Base-by-base conservation (phyloP, 495 filamentous ascomycete species). In the Lepidopterella palustris region DNA sequence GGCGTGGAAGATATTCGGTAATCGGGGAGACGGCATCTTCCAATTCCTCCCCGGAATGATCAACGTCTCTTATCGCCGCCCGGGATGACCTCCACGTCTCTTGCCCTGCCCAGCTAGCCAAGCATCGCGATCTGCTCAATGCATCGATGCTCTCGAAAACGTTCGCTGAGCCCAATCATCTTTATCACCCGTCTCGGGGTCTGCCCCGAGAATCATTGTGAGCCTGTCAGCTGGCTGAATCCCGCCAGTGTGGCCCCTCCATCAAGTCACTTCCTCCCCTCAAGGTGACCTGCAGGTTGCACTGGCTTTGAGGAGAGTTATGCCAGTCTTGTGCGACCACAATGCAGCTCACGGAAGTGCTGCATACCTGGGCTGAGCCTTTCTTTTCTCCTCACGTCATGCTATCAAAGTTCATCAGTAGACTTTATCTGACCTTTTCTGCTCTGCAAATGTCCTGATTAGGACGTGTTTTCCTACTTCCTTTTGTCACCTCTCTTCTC, bases 391-490 rank as follows among this genome's bases (percentile, higher is more conserved):
- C 10, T 42, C 35, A 42, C 35, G 2, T 42, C 9, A 15, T 3
- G 10, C 13, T 18, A 42, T 11, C 35, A 3, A 11, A 2, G 13
- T 18, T 4, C 13, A 42, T 11, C 9, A 42, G 18, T 11, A 3
- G 13, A 42, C 18, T 11, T 13, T 13, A 42, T 42, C 35, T 3
- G 13, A 13, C 10, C 9, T 15, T 15, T 42, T 10, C 9, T 20
- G 8, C 18, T 50, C 21, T 50, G 10, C 47, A 50, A 50, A 50
- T 27, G 47, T 50, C 47, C 47, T 50, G 47, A 50, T 50, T 27
- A 15, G 47, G 47, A 26, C 15, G 15, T 24, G 20, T 9, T 50
- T 50, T 50, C 47, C 47, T 50, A 24, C n/a, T n/a, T 2, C 47
- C 5, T 25, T 50, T n/a, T n/a, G n/a, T n/a, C n/a, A n/a, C 47